Base-by-base conservation (phyloP, 169 alveolate genomes). In the Sarcocystis neurona region DNA sequence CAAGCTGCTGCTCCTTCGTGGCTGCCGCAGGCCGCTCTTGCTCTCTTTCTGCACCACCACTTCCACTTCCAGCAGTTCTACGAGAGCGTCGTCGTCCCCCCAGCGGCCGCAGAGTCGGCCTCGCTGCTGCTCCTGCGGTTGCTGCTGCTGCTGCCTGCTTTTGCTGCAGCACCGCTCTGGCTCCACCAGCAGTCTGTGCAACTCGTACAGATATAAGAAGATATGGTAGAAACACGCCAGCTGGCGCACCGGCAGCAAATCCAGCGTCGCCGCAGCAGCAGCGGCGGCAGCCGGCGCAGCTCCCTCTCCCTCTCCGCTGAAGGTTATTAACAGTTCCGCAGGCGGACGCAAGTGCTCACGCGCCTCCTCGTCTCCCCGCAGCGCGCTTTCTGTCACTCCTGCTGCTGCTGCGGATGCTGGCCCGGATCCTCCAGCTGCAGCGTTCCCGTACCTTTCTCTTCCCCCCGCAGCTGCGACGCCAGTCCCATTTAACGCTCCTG, bases 151-250 rank as follows among this genome's bases (percentile, higher is more conserved):
- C n/a, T n/a, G n/a, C n/a, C n/a, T n/a, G n/a, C n/a, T n/a, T n/a
- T n/a, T n/a, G n/a, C n/a, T n/a, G n/a, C n/a, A n/a, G n/a, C n/a
- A n/a, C n/a, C n/a, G n/a, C n/a, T n/a, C n/a, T n/a, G n/a, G n/a
- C n/a, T n/a, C n/a, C 6, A 34, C 23, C 39, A 72, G 30, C 34
- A 72, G 56, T 0, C 82, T n/a, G 23, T 72, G 58, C 78, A 87
- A 74, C n/a, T 84, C 91, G 27, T 58, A 56, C 37, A 87, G 46
- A 56, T 60, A 87, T 8, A 84, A 79, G 43, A 87, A 87, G 18
- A 87, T 87, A 80, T 87, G 91, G 58, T 87, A 87, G 50, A 87
- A 87, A 58, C 85, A 39, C 66, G 87, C 34, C 44, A 87, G 91
- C 43, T 74, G 72, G 46, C 87, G 87, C 60, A 87, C 79, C 18